Conservation (phyloP, 306 rosid species). For the Lathyrus aphaca region DNA sequence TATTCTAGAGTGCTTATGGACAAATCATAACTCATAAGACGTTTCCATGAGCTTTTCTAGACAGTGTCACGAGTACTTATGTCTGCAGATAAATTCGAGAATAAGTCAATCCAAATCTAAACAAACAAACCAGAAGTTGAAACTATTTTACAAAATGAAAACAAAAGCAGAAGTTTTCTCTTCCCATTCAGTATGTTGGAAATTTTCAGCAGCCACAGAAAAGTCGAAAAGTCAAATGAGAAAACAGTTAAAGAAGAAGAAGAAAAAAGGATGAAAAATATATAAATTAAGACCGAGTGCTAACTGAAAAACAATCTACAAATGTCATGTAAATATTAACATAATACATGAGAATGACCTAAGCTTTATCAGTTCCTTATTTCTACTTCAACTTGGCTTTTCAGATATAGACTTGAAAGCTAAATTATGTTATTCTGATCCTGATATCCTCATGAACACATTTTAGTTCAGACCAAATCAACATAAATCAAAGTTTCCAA, state of each 20-base stretch:
- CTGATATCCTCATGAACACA: constrained; percentile 26
- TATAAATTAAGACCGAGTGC: constrained; percentile 23
- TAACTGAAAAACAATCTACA: constrained; percentile 23
- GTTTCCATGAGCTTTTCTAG: neutral
- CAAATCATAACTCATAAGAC: neutral
- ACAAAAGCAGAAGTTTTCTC: no score
- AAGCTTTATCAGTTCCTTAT: constrained; percentile 11
- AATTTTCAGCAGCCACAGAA: constrained; percentile 21
- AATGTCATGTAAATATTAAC: constrained; percentile 10
- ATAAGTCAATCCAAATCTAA: neutral
- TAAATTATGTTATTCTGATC: constrained; percentile 10
- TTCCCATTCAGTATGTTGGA: constrained; percentile 22
- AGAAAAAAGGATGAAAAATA: neutral
- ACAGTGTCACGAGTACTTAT: neutral
- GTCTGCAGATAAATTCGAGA: neutral
- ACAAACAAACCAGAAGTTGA: neutral
- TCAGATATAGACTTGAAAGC: constrained; percentile 21
- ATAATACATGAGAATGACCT: constrained; percentile 14
- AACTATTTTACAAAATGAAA: neutral
- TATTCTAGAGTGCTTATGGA: neutral
- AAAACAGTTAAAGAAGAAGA: constrained; percentile 14
- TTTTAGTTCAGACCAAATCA: constrained; percentile 2
- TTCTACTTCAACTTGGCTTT: constrained; percentile 29
- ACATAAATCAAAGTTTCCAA: constrained; percentile 17
- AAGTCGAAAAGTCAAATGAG: constrained; percentile 31